Conservation (phyloP, 306 rosid genomes). For the Alnus rubra region DNA sequence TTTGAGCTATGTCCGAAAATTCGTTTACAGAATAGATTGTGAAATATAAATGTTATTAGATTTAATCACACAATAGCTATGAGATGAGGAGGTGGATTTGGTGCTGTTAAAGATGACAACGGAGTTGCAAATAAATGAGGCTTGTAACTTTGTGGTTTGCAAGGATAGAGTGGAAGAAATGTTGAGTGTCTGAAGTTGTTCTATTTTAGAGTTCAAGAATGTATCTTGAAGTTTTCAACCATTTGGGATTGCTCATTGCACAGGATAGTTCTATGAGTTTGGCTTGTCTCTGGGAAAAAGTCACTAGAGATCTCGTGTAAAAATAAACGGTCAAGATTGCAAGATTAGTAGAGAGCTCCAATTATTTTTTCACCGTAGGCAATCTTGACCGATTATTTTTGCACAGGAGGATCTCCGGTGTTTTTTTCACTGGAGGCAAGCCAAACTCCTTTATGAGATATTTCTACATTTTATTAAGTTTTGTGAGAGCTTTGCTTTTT, state of each 20-base stretch:
- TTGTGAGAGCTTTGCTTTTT: background rate
- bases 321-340: too few relatives aligned
- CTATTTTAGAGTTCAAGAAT: background rate
- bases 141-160: background rate
- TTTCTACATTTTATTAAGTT: background rate
- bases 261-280: background rate
- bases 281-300: too few relatives aligned
- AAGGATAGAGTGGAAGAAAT: background rate
- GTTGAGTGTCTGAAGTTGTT: background rate
- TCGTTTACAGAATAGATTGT: background rate
- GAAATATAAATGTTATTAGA: background rate
- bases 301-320: too few relatives aligned
- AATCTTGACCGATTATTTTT: too few relatives aligned
- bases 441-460: background rate
- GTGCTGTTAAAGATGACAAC: background rate
- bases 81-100: background rate
- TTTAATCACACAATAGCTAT: background rate
- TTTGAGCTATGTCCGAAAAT: background rate
- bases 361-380: too few relatives aligned
- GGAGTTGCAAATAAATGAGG: background rate
- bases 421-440: too few relatives aligned
- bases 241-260: background rate
- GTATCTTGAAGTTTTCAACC: background rate
- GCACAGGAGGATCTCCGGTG: too few relatives aligned
- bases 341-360: too few relatives aligned